Percentiles rank a stretch among this genome's conserved stretches.
Conservation (phyloP, 345 rosid genomes). For the Pistacia atlantica region DNA sequence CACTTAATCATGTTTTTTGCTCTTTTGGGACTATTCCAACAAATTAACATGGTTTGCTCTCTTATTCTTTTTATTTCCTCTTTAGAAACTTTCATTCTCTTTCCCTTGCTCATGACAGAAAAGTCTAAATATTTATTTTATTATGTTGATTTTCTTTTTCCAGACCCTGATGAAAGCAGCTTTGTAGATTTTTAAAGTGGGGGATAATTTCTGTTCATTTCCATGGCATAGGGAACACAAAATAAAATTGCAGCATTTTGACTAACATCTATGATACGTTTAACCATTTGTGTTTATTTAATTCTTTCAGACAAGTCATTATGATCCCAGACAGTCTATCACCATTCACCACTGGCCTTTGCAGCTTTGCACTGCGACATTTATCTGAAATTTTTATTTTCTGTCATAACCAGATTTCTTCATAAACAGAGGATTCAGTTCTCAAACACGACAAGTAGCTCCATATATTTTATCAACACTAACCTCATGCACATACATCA, state of each 20-base stretch:
- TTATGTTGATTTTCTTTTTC: background rate
- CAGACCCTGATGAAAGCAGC: background rate
- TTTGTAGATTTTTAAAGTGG: background rate
- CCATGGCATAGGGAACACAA: no score
- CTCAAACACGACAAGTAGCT: no score
- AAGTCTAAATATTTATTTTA: no score
- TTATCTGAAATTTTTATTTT: no score
- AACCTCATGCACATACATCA: no score
- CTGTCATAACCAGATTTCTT: no score
- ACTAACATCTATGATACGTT: no score
- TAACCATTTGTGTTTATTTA: background rate
- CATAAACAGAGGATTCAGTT: no score
- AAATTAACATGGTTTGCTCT: background rate
- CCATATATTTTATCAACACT: no score
- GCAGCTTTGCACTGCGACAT: background rate
- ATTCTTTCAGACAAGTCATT: background rate
- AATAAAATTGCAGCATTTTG: no score
- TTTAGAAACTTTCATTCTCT: no score
- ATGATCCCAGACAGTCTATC: background rate
- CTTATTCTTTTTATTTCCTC: background rate
- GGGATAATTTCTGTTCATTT: background rate
- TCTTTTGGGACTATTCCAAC: conserved; percentile 13
- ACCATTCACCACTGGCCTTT: background rate
- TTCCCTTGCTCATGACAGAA: no score
- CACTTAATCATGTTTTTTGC: conserved; percentile 34